Evolutionary conservation across 2,329 filamentous ascomycete species (phyloP).

Genomic region (Scedosporium minutisporum): DNA sequence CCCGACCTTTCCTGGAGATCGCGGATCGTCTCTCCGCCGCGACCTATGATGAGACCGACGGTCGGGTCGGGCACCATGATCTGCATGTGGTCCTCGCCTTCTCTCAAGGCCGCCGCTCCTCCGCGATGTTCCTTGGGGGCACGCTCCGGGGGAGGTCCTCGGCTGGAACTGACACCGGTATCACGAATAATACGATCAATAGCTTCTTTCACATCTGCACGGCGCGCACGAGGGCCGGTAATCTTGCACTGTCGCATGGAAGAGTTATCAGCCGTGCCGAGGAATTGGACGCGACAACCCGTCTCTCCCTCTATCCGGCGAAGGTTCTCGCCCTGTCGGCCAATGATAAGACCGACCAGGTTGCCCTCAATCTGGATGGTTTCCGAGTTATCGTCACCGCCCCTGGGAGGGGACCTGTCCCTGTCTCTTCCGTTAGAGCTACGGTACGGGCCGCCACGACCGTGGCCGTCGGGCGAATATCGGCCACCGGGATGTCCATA

Average conservation of each 20-base stretch:
- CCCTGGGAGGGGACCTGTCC: slow-evolving; percentile 49
- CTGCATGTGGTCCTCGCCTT: slow-evolving; percentile 78
- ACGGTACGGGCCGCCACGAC: slow-evolving; percentile 42
- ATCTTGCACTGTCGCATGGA: slow-evolving; percentile 79
- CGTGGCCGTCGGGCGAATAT: slow-evolving; percentile 53
- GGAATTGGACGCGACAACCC: slow-evolving; percentile 77
- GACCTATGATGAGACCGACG: slow-evolving; percentile 87
- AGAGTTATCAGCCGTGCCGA: slow-evolving; percentile 61
- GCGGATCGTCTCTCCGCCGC: slow-evolving; percentile 84
- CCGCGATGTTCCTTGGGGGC: slow-evolving; percentile 17
- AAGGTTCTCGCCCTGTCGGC: slow-evolving; percentile 80
- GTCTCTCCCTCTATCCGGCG: slow-evolving; percentile 76
- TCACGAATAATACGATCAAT: slow-evolving; percentile 86
- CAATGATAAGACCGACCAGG: slow-evolving; percentile 83
- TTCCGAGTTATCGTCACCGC: slow-evolving; percentile 60
- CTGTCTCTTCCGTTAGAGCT: slow-evolving; percentile 35
- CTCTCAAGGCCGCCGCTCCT: slow-evolving; percentile 44
- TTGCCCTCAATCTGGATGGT: slow-evolving; percentile 79
- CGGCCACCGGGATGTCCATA: slow-evolving; percentile 24
- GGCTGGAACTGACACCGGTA: slow-evolving; percentile 30
- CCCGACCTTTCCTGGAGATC: slow-evolving; percentile 84
- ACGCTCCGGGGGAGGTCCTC: slow-evolving; percentile 35
- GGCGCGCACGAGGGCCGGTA: slow-evolving; percentile 59
- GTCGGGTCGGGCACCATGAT: slow-evolving; percentile 94
- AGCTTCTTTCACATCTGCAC: slow-evolving; percentile 69